Base-by-base conservation (phyloP, 2,329 filamentous ascomycete species). In the Paramyrothecium roridum region DNA sequence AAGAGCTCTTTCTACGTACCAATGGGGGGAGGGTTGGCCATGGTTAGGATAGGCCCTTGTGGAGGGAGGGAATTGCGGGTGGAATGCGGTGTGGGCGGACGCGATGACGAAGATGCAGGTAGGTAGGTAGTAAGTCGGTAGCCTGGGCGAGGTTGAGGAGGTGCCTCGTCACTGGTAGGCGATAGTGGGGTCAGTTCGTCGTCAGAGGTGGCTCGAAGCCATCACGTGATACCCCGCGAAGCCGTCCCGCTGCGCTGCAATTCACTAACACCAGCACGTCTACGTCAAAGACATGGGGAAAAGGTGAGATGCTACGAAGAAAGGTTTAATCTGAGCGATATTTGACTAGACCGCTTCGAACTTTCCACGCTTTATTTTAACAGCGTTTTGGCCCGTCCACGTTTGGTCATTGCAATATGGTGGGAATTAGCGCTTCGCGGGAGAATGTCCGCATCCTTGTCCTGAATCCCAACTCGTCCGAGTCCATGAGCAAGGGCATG, bases 391-490 rank as follows among this genome's bases (percentile, higher is more conserved):
- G 26, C 26, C 26, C 26, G 26, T 30, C 26, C 26, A 30, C 26
- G 26, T 30, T 30, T 30, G 26, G 26, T 30, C 26, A 30, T 30
- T 30, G 6, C 26, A 30, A 4, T 4, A 30, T 30, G 26, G 26
- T 10, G 26, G 26, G 6, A 30, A 4, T 10, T 30, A 30, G 26
- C 26, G 26, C 26, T 10, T 30, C 26, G 26, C 26, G 26, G 26
- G 6, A 53, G 50, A 61, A 56, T 53, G 53, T 68, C 52, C 63
- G 62, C 52, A 84, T 93, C 59, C 79, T 93, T 45, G 76, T 93
- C 57, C 80, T 93, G 63, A 93, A 95, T 66, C 90, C 90, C 34
- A 95, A 95, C 73, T 91, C 88, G 2, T 91, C 87, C 1, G 63
- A 74, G 54, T 75, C 79, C 54, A 93, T 93, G 89, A 93, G 89